Evolutionary conservation across 2,329 filamentous ascomycete genomes (phyloP), one percentile per base, ranked within the genome.

Genomic region (Aspergillus persii): DNA sequence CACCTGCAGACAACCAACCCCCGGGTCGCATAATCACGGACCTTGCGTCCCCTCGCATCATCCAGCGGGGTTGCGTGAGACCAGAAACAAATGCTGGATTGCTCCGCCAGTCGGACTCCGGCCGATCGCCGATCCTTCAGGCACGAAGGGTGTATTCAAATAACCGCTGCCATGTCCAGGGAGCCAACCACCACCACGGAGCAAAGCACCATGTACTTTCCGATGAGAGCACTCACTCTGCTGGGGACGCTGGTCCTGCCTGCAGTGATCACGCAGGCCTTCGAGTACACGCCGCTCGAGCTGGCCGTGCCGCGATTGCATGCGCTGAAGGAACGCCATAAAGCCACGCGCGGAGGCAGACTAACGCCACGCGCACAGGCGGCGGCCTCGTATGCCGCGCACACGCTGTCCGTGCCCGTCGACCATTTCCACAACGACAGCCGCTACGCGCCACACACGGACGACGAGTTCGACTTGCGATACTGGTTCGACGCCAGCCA

Each of bases 401-500:
- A 83, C 68, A 84, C 82, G 63, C 70, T 86, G 58, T 80, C 81
- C 0, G 80, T 84, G 1, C 84, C 84, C 0, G 80, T 96, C 36
- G 91, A 96, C 73, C 90, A 95, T 71, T 96, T 95, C 77, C 90
- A 90, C 75, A 91, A 94, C 69, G 88, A 92, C 56, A 84, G 86
- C 2, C 79, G 81, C 52, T 96, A 96, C 70, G 89, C 88, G 72
- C 91, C 92, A 39, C 91, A 96, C 73, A 85, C 83, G 8, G 79
- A 89, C 65, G 87, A 74, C 29, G 83, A 77, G 1, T 96, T 92
- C 74, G 75, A 85, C 26, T 78, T 94, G 51, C 85, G 91, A 9
- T 96, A 95, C 78, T 96, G 89, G 89, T 92, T 94, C 66, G 91
- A 96, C 69, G 85, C 87, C 1, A 83, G 83, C 49, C 83, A 90